Evolutionary conservation across 1,139 yeast genomes (phyloP).

Genomic region (Taphrina deformans): DNA sequence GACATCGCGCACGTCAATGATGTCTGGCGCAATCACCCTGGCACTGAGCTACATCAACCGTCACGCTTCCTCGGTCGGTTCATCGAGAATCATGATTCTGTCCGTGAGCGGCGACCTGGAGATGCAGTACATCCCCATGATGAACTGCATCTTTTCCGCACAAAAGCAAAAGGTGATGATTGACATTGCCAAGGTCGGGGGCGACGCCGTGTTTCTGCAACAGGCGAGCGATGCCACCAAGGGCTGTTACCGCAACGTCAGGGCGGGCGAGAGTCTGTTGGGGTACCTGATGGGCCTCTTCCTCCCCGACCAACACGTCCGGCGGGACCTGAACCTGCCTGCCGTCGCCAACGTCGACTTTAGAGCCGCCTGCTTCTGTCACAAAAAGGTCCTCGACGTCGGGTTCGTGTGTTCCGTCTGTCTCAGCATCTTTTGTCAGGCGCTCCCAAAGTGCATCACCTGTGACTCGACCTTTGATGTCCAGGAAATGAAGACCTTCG

Average conservation of each 20-base stretch:
- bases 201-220: slow-evolving; percentile 78
- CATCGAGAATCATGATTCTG: slow-evolving; percentile 66
- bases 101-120: slow-evolving; percentile 77
- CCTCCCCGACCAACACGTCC: slow-evolving; percentile 77
- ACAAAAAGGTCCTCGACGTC: slow-evolving; percentile 83
- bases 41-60: slow-evolving; percentile 80
- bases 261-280: slow-evolving; percentile 47
- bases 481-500: slow-evolving; percentile 25
- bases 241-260: slow-evolving; percentile 76
- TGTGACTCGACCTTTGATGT: slow-evolving; percentile 61
- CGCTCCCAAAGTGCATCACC: slow-evolving; percentile 61
- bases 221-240: slow-evolving; percentile 95
- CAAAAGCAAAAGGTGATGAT: slow-evolving; percentile 87
- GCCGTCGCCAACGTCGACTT: slow-evolving; percentile 86
- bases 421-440: slow-evolving; percentile 59
- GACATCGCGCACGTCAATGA: slow-evolving; percentile 50
- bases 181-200: slow-evolving; percentile 83
- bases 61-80: slow-evolving; percentile 53
- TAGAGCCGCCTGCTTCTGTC: slow-evolving; percentile 88
- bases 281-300: slow-evolving; percentile 51
- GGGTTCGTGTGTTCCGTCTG: slow-evolving; percentile 97
- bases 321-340: slow-evolving; percentile 75
- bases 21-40: slow-evolving; percentile 76
- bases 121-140: slow-evolving; percentile 82
- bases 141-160: slow-evolving; percentile 96